A percentile compares a stretch with the other conserved stretches of the same genome.
These are phyloP conservation scores for Rickenella mellea DNA, from an alignment of 768 basidiomycete genomes.

Conservation along the genomic window DNA sequence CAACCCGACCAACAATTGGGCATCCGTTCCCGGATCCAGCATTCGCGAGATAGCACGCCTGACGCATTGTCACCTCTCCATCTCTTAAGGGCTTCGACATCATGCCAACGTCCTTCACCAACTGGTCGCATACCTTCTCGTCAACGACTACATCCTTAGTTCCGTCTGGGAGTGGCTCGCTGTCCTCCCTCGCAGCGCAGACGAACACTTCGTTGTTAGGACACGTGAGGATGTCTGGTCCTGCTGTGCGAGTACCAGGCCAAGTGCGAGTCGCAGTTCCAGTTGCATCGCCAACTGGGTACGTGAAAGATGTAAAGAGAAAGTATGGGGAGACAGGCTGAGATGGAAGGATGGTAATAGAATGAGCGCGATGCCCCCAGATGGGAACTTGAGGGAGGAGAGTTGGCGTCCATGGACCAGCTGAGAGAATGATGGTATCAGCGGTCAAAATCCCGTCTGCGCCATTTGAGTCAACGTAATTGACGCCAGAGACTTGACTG, in stretches of 20 bases:
- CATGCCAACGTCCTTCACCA: conserved; percentile 47
- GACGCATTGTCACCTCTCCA: conserved; percentile 41
- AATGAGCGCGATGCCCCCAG: conserved; percentile 60
- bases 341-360: conserved; percentile 51
- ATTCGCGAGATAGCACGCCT: conserved; percentile 75
- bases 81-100: conserved; percentile 50
- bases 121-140: conserved; percentile 39
- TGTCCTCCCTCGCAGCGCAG: conserved; percentile 76
- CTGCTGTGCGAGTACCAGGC: conserved; percentile 20
- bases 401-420: conserved; percentile 79
- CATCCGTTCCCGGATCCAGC: conserved; percentile 42
- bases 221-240: conserved; percentile 66
- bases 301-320: conserved; percentile 69
- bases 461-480: conserved; percentile 20
- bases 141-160: conserved; percentile 70
- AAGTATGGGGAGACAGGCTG: conserved; percentile 58
- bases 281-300: too few relatives aligned
- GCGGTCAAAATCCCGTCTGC: conserved; percentile 34
- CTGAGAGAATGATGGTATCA: conserved; percentile 65
- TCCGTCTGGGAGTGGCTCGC: conserved; percentile 51
- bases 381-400: conserved; percentile 51
- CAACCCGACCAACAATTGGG: conserved; percentile 64
- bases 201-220: conserved; percentile 64
- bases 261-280: too few relatives aligned
- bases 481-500: conserved; percentile 37